Evolutionary conservation across 108 stramenopile genomes (phyloP), one percentile per base, ranked within the genome.

Genomic region (Pseudonitzschia multiseries): DNA sequence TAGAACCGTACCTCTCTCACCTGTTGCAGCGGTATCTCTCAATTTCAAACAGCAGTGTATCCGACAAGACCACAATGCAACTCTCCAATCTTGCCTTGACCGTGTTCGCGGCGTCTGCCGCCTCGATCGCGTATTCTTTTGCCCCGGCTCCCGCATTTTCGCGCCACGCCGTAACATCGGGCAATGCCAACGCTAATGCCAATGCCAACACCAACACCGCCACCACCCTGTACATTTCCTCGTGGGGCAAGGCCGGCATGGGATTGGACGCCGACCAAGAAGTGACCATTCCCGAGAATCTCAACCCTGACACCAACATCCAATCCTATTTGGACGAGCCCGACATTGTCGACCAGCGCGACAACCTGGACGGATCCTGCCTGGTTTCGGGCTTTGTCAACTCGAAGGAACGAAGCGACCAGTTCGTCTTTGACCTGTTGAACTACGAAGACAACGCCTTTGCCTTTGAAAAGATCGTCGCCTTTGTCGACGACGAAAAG

Each of bases 401-500:
- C 57, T 21, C 75, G 57, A 79, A 77, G 67, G 87, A 93, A 66
- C 86, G 87, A 10, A 86, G 86, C 20, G 92, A 90, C 74, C 88
- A 93, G 68, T 73, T 76, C 66, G 75, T 94, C 50, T 93, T 96
- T 67, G 93, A 94, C 71, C 83, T 96, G 40, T 79, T 96, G 57
- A 95, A 96, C 61, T 73, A 90, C 60, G 92, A 94, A 73, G 86
- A 89, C 17, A 82, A 88, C 15, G 77, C 77, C 42, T 94, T 92
- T 74, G 70, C 79, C 28, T 97, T 93, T 76, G 44, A 59, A 22
- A 89, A 83, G 27, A 97, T 97, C 68, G 73, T 96, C 21, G 94
- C 93, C 52, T 93, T 93, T 74, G 86, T 85, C 14, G 67, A 80
- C 27, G 92, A 94, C 72, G 72, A 72, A 10, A 73, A 74, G 41